Percentiles rank a stretch among this genome's conserved stretches.
phyloP scores from a whole-genome alignment of 148 eudicot genomes.

The Chenopodium album region DNA sequence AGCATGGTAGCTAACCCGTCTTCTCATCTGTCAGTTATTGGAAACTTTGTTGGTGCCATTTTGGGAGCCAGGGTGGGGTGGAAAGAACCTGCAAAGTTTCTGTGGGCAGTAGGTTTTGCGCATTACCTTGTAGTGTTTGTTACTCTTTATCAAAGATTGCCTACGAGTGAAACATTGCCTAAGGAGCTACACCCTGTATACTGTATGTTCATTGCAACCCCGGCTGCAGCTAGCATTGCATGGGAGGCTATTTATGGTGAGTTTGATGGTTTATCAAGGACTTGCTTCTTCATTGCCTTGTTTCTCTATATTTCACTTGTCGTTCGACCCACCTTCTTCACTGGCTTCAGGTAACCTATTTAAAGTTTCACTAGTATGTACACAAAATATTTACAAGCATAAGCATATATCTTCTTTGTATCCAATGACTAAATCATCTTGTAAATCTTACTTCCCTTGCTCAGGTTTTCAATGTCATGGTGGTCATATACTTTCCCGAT shows the following conservation, averaged over 20 bases:
- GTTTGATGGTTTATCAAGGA: constrained; percentile 81
- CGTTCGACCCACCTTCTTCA: constrained; percentile 79
- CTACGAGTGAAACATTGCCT: constrained; percentile 85
- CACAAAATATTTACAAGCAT: neutral
- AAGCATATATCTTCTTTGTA: neutral
- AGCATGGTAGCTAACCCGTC: constrained; percentile 90
- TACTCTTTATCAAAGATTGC: constrained; percentile 85
- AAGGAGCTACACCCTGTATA: constrained; percentile 97
- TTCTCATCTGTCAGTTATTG: constrained; percentile 83
- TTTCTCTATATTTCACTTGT: constrained; percentile 76
- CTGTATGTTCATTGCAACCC: constrained; percentile 93
- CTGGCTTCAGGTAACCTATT: constrained; percentile 64
- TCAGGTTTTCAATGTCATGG: constrained; percentile 97
- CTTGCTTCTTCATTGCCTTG: constrained; percentile 88
- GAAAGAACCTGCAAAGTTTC: constrained; percentile 82
- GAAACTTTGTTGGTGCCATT: constrained; percentile 91
- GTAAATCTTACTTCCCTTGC: neutral
- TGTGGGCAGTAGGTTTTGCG: constrained; percentile 93
- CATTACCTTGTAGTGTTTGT: constrained; percentile 91
- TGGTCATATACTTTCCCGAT: constrained; percentile 99
- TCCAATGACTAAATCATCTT: too few relatives aligned
- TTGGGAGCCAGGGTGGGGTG: constrained; percentile 81
- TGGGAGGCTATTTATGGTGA: constrained; percentile 85
- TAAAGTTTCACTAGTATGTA: neutral
- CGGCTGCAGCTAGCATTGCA: constrained; percentile 92